Evolutionary conservation across 2,329 filamentous ascomycete species (phyloP), one percentile per base, ranked within the genome.

Genomic region (Penicillium sp.): DNA sequence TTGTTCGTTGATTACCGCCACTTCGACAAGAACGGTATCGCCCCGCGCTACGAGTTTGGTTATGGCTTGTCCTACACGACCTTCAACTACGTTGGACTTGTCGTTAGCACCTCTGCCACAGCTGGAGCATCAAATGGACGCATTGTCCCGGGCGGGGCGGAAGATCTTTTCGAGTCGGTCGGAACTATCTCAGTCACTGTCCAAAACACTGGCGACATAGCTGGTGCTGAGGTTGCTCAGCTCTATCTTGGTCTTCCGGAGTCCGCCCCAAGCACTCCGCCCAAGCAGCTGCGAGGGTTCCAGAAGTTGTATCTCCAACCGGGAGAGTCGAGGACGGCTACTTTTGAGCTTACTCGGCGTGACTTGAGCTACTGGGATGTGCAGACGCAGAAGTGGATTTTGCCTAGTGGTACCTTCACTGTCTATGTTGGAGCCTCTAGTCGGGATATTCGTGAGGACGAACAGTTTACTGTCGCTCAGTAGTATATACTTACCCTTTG

Each of bases 41-140:
- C 73, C 9, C 82, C 82, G 1, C 76, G 82, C 2, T 85, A 79
- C 62, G 81, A 83, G 53, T 85, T 85, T 62, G 83, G 83, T 3
- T 85, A 80, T 43, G 84, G 84, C 1, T 68, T 86, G 10, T 70
- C 79, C 10, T 86, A 86, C 65, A 83, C 83, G 0, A 80, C 75
- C 0, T 86, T 85, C 63, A 67, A 71, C 2, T 81, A 83, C 63
- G 75, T 76, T 23, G 70, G 75, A 39, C 71, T 85, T 2, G 58
- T 57, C 0, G 69, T 85, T 29, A 61, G 78, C 81, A 88, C 63
- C 79, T 33, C 45, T n/a, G 41, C 60, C 72, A 87, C 0, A 84
- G 9, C 56, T 17, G 62, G 56, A 0, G 13, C 50, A 4, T 49
- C 54, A 8, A 47, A 27, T 27, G 59, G 59, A 12, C 41, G 35